Conservation (phyloP, 176 grass and related monocot genomes). For the Cenchrus fungigraminus region DNA sequence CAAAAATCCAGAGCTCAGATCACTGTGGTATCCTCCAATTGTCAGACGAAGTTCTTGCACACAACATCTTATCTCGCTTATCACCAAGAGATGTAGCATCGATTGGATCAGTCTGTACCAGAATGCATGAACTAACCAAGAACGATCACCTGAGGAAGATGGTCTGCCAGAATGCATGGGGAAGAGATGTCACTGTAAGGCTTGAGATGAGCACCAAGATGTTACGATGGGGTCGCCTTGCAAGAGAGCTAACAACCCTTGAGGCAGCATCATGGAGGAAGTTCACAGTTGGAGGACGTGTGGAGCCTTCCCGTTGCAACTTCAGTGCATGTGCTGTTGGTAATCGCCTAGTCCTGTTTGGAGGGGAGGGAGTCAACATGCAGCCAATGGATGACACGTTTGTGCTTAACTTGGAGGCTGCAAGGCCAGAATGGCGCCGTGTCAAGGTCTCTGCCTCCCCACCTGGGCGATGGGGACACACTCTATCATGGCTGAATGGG, state of each 20-base stretch:
- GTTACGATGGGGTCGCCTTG: slow-evolving; percentile 88
- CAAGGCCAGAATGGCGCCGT: slow-evolving; percentile 79
- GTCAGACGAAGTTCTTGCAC: slow-evolving; percentile 95
- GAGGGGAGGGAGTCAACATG: slow-evolving; percentile 95
- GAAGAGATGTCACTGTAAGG: slow-evolving; percentile 78
- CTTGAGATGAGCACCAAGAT: slow-evolving; percentile 87
- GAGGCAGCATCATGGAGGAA: slow-evolving; percentile 95
- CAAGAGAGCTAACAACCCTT: slow-evolving; percentile 95
- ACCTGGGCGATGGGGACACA: slow-evolving; percentile 93
- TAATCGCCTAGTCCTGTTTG: slow-evolving; percentile 89
- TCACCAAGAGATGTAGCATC: slow-evolving; percentile 87
- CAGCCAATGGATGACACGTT: slow-evolving; percentile 98
- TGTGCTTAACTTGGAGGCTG: slow-evolving; percentile 86
- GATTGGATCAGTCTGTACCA: slow-evolving; percentile 84
- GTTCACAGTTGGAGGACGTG: slow-evolving; percentile 82
- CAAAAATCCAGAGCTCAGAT: slow-evolving; percentile 43
- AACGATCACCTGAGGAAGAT: slow-evolving; percentile 90
- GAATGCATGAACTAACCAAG: slow-evolving; percentile 82
- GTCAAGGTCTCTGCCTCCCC: slow-evolving; percentile 87
- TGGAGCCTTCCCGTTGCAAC: slow-evolving; percentile 97
- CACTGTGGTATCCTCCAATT: slow-evolving; percentile 79
- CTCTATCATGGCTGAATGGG: slow-evolving; percentile 84
- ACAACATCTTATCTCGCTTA: slow-evolving; percentile 85
- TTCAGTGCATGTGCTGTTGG: slow-evolving; percentile 94
- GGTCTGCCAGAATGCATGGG: slow-evolving; percentile 97